Percentiles rank a stretch among this genome's conserved stretches.
Evolutionary conservation across 2,329 filamentous ascomycete species (phyloP).

Genomic region (Akanthomyces dipterigenus): DNA sequence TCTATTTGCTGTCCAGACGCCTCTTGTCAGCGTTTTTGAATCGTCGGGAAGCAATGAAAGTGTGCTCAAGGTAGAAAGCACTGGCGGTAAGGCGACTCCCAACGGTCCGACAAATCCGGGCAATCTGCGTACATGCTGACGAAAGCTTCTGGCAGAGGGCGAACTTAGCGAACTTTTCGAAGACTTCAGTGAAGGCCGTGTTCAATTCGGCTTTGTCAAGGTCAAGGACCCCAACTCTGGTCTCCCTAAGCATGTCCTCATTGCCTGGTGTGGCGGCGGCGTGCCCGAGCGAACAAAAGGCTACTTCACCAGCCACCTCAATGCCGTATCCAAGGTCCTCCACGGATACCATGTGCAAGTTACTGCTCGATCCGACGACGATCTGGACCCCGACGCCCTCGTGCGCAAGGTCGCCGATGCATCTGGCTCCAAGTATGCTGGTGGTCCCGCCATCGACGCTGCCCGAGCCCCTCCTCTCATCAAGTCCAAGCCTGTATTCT

Average conservation of each 20-base stretch:
- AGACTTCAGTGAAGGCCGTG: constrained; percentile 91
- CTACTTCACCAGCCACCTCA: constrained; percentile 93
- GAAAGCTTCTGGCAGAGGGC: constrained; percentile 55
- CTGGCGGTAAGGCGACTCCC: constrained; percentile 57
- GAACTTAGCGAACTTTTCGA: constrained; percentile 86
- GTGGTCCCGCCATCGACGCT: constrained; percentile 49
- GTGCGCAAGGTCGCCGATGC: constrained; percentile 91
- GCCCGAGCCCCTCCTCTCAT: constrained; percentile 58
- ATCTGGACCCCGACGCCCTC: constrained; percentile 81
- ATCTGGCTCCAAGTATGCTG: constrained; percentile 89
- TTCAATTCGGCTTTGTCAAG: constrained; percentile 96
- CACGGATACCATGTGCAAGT: constrained; percentile 98
- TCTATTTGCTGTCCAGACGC: constrained; percentile 86
- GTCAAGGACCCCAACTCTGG: constrained; percentile 89
- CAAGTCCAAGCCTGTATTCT: constrained; percentile 87
- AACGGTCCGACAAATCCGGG: neutral
- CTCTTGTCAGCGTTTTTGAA: constrained; percentile 88
- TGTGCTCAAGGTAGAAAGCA: constrained; percentile 86
- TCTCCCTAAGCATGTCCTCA: constrained; percentile 85
- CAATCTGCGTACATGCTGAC: constrained; percentile 16
- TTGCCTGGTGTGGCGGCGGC: constrained; percentile 95
- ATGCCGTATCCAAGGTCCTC: constrained; percentile 82
- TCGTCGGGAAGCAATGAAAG: constrained; percentile 83
- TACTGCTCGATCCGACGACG: constrained; percentile 83
- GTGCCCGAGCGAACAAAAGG: constrained; percentile 98